Evolutionary conservation across 108 stramenopile species (phyloP), one percentile per base, ranked within the genome.

Genomic region (Nitzschia sp.): DNA sequence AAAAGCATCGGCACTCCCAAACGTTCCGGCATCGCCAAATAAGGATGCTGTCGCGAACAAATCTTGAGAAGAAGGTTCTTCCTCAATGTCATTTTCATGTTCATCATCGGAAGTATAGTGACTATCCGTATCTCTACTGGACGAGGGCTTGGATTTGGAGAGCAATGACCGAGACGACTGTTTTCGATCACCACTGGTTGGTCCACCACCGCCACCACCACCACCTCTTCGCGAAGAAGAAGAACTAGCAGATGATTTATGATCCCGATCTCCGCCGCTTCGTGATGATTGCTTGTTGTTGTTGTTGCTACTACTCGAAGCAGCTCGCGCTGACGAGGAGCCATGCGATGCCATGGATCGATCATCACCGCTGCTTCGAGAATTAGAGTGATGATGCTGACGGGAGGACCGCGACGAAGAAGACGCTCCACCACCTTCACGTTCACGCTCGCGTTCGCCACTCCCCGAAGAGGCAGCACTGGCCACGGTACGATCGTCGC

Each of bases 401-500:
- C 23, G 50, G n/a, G 6, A 17, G n/a, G n/a, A 23, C n/a, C 31
- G 25, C n/a, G n/a, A n/a, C n/a, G n/a, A n/a, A n/a, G n/a, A n/a
- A n/a, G n/a, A n/a, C n/a, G n/a, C n/a, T n/a, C n/a, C n/a, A n/a
- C n/a, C n/a, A n/a, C n/a, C n/a, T 1, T 29, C 57, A 1, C 41
- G 60, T 2, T 45, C 41, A 34, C 38, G 16, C 2, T 28, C n/a
- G 33, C 4, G 31, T 26, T 25, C 58, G 38, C 22, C 45, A 45
- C 60, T 61, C 1, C 60, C 60, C 1, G 15, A 22, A n/a, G 60
- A 61, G 4, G 60, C 45, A 8, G 27, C n/a, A 58, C 57, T 58
- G 0, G 57, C 29, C n/a, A 61, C 60, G 21, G 60, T 61, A 22
- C 22, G 36, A 23, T 61, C 60, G 44, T 61, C 60, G 27, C n/a